Evolutionary conservation across 176 grass and related monocot genomes (phyloP), one percentile per base, ranked within the genome.

Genomic region (Olyra latifolia): DNA sequence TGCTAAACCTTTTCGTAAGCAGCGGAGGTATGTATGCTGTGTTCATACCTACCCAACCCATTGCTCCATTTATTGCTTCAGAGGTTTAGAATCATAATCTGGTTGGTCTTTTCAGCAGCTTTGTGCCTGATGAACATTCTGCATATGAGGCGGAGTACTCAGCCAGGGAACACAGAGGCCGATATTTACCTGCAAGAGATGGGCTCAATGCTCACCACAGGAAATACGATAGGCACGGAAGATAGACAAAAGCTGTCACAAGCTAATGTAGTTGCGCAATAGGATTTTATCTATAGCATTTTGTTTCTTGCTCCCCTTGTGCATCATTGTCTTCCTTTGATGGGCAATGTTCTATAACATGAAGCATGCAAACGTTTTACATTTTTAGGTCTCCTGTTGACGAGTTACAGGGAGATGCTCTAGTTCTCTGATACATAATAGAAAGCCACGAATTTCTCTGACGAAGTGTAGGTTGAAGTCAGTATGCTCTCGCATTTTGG

Each of bases 141-240:
- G 60, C 80, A 1, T 88, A 84, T 62, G 81, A 80, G 39, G 72
- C 55, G 62, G 80, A 80, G 53, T 84, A 84, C 77, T 61, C 59
- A 11, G 48, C 52, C 52, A 91, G 77, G 58, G 85, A 84, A 40
- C 52, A 66, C 66, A 79, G 81, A 67, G 73, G 59, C 50, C 57
- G 72, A 23, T 88, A 88, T 77, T 35, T 35, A 23, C 71, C 89
- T 46, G 45, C 71, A 28, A 87, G 75, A 69, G 74, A 74, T 46
- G 67, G 42, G 22, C 50, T 20, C 52, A 74, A 32, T 71, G 19
- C 59, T 46, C 58, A 68, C 67, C 71, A 65, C 47, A 87, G 85
- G 41, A 76, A 83, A 65, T 87, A 87, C 71, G 59, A 59, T 61
- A 84, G 85, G 53, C 69, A 82, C 69, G 73, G 74, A 63, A 82